Percentiles rank a stretch among this genome's conserved stretches.
These are phyloP conservation scores for Ambrosiella beaveri DNA, from an alignment of 2,329 filamentous ascomycete genomes.

Conservation along the genomic window DNA sequence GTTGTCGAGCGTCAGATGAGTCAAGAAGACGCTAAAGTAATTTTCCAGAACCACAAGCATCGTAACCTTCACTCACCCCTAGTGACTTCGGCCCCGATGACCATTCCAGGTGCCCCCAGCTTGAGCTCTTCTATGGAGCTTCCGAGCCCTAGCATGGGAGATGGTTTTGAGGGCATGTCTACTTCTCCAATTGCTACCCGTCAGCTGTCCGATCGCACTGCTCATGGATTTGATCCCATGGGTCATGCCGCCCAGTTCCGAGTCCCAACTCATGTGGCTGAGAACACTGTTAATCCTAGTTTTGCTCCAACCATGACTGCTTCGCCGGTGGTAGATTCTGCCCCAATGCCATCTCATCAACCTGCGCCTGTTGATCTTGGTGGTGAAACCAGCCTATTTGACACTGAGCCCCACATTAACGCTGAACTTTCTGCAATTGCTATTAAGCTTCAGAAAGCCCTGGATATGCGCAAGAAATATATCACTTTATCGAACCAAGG, in stretches of 20 bases:
- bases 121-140: conserved; percentile 4
- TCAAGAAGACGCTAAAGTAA: conserved; percentile 84
- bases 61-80: conserved; percentile 10
- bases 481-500: conserved; percentile 71
- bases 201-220: background rate
- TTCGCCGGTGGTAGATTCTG: background rate
- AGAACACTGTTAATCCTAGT: background rate
- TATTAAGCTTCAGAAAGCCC: conserved; percentile 73
- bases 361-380: conserved; percentile 9
- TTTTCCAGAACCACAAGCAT: conserved; percentile 48
- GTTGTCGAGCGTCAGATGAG: conserved; percentile 88
- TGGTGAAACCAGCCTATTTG: conserved; percentile 33
- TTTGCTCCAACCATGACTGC: background rate
- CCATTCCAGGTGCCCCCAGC: background rate
- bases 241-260: conserved; percentile 4
- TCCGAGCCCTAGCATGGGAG: conserved; percentile 5
- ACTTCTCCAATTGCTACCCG: conserved; percentile 7
- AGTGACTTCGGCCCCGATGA: background rate
- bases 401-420: conserved; percentile 63
- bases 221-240: conserved; percentile 2
- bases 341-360: background rate
- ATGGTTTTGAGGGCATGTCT: conserved; percentile 3
- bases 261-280: background rate
- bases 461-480: conserved; percentile 79
- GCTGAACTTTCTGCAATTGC: conserved; percentile 76